Conservation (phyloP, 2,329 filamentous ascomycete genomes). For the Hortaea sp. region DNA sequence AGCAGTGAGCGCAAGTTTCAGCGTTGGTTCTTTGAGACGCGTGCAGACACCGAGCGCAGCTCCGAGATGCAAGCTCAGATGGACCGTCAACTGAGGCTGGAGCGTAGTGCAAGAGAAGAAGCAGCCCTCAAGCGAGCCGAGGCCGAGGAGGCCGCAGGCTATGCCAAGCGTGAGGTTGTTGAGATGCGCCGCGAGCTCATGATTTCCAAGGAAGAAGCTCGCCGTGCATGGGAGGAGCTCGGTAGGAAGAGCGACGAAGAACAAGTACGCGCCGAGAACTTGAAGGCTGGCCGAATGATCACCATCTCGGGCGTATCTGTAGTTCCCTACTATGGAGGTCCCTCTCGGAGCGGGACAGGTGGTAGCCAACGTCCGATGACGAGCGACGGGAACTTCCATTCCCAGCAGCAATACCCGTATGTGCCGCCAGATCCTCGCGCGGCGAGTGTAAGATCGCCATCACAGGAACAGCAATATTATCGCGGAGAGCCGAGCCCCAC, state of each 20-base stretch:
- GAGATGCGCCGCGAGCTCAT: slow-evolving; percentile 89
- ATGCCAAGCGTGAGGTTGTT: slow-evolving; percentile 40
- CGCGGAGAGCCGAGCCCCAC: slow-evolving; percentile 46
- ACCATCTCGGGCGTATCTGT: slow-evolving; percentile 90
- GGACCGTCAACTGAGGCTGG: slow-evolving; percentile 63
- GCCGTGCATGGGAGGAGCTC: slow-evolving; percentile 93
- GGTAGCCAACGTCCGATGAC: slow-evolving; percentile 32
- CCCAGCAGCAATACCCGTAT: slow-evolving; percentile 19
- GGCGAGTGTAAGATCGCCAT: slow-evolving; percentile 17
- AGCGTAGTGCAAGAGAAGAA: slow-evolving; percentile 60
- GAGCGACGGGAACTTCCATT: slow-evolving; percentile 20
- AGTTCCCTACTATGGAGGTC: slow-evolving; percentile 48
- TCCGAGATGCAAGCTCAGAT: slow-evolving; percentile 74
- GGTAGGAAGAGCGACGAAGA: slow-evolving; percentile 89
- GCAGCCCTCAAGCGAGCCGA: slow-evolving; percentile 37
- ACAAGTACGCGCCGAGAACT: slow-evolving; percentile 71
- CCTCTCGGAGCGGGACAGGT: slow-evolving; percentile 28
- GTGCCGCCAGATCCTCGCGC: slow-evolving; percentile 11
- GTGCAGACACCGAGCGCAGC: slow-evolving; percentile 73
- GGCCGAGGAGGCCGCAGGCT: slow-evolving; percentile 16
- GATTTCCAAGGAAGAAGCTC: slow-evolving; percentile 92
- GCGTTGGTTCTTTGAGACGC: slow-evolving; percentile 95
- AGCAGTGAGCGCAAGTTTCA: slow-evolving; percentile 97
- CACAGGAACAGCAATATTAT: slow-evolving; percentile 36
- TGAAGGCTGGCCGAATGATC: slow-evolving; percentile 79